Base-by-base conservation (phyloP, 1,139 yeast genomes). In the Yamadazyma pseudoaaseri region DNA sequence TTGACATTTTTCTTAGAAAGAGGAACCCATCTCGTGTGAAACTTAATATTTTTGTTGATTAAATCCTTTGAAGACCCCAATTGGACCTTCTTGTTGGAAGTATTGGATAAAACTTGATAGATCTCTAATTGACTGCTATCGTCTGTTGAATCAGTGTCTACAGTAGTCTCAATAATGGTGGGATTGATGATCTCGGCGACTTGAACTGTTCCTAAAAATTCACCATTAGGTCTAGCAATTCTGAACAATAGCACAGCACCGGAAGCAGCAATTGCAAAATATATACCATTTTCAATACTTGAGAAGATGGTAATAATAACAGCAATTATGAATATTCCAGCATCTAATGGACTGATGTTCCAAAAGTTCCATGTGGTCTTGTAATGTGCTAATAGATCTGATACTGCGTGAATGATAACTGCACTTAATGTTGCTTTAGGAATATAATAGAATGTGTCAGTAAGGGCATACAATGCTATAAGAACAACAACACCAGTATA, bases 321-420 rank as follows among this genome's bases (percentile, higher is more conserved):
- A 26, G 90, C 89, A 41, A 80, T 75, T 6, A 89, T 31, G 61
- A 87, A 90, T 34, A 89, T 83, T 27, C 80, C 73, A 49, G 76
- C 76, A 58, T 90, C 97, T 12, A 86, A 41, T 7, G 97, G 96
- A 37, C 80, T 67, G 42, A 84, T 73, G 44, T 70, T 73, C 86
- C 87, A 89, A 60, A 87, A 77, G 50, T 72, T 77, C 75, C 77
- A 79, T 9, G 95, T 78, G 3, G 81, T 75, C 48, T 74, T 73
- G 54, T 81, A 87, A 36, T 79, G 72, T 4, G 95, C 84, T 45
- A 89, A 66, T 57, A 90, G 75, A 62, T 89, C 97, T 30, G 86
- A 77, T 16, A 90, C 97, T n/a, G 97, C 96, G 59, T 90, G 96
- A 50, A 90, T 90, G 48, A 90, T 89, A 45, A 90, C 79, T 1